Evolutionary conservation across 2,329 filamentous ascomycete genomes (phyloP), one percentile per base, ranked within the genome.

Genomic region (Microascus cirrosus): DNA sequence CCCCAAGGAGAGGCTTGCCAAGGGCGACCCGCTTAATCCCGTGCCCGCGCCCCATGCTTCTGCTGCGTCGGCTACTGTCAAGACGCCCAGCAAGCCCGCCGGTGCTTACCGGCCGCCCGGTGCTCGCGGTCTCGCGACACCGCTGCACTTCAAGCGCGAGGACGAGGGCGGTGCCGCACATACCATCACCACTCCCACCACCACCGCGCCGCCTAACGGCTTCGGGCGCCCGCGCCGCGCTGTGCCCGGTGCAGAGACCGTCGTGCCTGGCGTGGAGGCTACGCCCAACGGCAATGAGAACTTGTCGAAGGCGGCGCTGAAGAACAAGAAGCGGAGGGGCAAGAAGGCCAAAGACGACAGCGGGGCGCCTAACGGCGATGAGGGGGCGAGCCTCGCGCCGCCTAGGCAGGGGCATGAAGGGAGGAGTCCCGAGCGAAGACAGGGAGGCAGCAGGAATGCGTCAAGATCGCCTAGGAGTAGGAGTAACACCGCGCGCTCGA

Each of bases 301-400:
- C 64, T 71, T 94, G 61, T 92, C 89, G 61, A 95, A 94, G 75
- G 84, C 87, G 57, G 91, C 89, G 13, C 77, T 90, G 65, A 96
- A 96, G 81, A 96, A 96, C 75, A 97, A 97, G 83, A 97, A 97
- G 83, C 97, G 97, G 82, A 84, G 94, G 62, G 82, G 79, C 63
- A 96, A 95, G 80, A 97, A 96, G 75, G 82, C 83, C 56, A 94
- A 92, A 69, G 91, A 94, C 53, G 57, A 54, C 18, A 28, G 10
- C 59, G 59, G 52, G 65, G 69, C 58, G 59, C 68, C 51, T 8
- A 55, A 42, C 35, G 36, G 45, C 45, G 53, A 45, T 15, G 57
- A 63, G 64, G 69, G 77, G 66, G 74, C 72, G 50, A 73, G 68
- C 67, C 75, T 78, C 64, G 78, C 71, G 60, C 77, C 75, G 58